These are phyloP conservation scores for Trichoderma erinaceum DNA, from an alignment of 495 filamentous ascomycete genomes.

Conservation along the genomic window DNA sequence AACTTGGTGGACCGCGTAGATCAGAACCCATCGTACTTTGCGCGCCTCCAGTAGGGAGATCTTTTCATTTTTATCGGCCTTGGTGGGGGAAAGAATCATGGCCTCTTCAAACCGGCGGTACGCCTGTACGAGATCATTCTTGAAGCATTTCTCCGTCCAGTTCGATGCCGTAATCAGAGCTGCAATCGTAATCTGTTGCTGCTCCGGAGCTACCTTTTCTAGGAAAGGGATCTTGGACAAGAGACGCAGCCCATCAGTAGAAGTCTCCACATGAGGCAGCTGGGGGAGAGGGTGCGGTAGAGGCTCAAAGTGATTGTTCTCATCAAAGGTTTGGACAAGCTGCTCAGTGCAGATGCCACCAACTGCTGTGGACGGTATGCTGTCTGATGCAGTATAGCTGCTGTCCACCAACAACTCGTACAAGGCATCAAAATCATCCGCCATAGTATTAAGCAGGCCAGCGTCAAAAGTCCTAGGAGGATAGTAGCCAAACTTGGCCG, in stretches of 20 bases:
- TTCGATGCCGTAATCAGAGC: constrained; percentile 41
- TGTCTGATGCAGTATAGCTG: constrained; percentile 35
- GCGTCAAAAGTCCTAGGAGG: constrained; percentile 53
- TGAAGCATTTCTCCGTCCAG: constrained; percentile 24
- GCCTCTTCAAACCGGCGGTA: constrained; percentile 45
- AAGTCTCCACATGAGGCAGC: constrained; percentile 39
- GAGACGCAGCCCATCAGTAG: constrained; percentile 14
- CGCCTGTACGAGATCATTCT: constrained; percentile 37
- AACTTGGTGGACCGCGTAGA: constrained; percentile 64
- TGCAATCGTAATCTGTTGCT: constrained; percentile 29
- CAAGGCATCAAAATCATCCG: constrained; percentile 54
- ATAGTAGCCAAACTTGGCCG: constrained; percentile 57
- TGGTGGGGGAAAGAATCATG: constrained; percentile 30
- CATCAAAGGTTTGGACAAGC: constrained; percentile 53
- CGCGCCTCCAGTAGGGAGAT: constrained; percentile 49
- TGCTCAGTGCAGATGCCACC: constrained; percentile 57
- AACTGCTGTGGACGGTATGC: constrained; percentile 36
- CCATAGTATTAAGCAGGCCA: constrained; percentile 49
- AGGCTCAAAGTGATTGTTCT: constrained; percentile 44
- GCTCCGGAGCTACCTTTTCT: constrained; percentile 31
- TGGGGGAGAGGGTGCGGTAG: constrained; percentile 54
- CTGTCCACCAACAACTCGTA: constrained; percentile 58
- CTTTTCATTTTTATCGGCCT: constrained; percentile 34
- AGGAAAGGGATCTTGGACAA: not conserved
- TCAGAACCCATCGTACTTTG: constrained; percentile 63